These are phyloP conservation scores for Craterostigma plantagineum DNA, from an alignment of 257 asterid species.

Conservation along the genomic window DNA sequence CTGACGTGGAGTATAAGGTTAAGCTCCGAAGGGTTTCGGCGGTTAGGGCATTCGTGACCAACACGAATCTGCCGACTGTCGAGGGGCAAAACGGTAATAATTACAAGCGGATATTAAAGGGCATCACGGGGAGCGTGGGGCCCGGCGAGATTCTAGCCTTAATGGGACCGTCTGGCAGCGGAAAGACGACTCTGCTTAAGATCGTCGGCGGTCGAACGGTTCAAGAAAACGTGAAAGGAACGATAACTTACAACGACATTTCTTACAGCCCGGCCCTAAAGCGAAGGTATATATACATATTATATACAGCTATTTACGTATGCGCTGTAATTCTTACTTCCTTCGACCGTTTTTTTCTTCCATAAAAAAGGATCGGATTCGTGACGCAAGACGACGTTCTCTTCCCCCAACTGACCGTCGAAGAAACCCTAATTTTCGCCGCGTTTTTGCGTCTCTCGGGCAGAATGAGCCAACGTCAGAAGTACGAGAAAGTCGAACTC, in stretches of 20 bases:
- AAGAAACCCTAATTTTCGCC: constrained; percentile 75
- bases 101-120: constrained; percentile 71
- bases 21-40: constrained; percentile 28
- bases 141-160: constrained; percentile 88
- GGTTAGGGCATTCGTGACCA: constrained; percentile 41
- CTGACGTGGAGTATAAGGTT: constrained; percentile 75
- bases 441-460: constrained; percentile 72
- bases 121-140: constrained; percentile 68
- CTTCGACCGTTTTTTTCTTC: background rate
- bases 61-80: constrained; percentile 28
- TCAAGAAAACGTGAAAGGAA: constrained; percentile 51
- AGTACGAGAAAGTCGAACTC: constrained; percentile 48
- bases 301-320: background rate
- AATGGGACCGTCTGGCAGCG: constrained; percentile 99
- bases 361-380: constrained; percentile 57
- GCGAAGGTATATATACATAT: constrained; percentile 54
- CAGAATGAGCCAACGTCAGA: constrained; percentile 47
- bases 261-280: constrained; percentile 53
- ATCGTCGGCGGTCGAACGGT: constrained; percentile 59
- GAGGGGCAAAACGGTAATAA: constrained; percentile 17
- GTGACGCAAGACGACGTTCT: constrained; percentile 89
- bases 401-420: constrained; percentile 78
- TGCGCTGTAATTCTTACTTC: background rate
- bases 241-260: constrained; percentile 55
- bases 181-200: constrained; percentile 72